Evolutionary conservation across 176 grass and related monocot species (phyloP), one percentile per base, ranked within the genome.

Genomic region (Luzula sylvatica): DNA sequence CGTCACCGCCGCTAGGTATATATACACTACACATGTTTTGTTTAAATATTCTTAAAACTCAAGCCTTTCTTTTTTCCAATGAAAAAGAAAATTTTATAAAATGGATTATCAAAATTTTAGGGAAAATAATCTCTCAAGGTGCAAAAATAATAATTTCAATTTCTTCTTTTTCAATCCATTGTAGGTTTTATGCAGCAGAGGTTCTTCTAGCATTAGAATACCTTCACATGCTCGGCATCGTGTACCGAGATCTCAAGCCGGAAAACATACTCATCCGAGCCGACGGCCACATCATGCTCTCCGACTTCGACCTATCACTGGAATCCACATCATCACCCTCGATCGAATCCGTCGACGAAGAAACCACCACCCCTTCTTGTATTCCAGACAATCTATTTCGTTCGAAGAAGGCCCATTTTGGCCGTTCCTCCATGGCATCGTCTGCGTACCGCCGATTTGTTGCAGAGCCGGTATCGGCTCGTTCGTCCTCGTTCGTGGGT

Each of bases 231-330:
- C 79, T 96, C 71, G 92, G 92, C 42, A 82, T 96, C 74, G 92
- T 96, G 58, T 96, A 96, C 81, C 77, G 92, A 38, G 92, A 96
- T 61, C 92, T 96, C 52, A 96, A 96, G 77, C 85, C 92, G 15
- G 92, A 96, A 65, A 96, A 96, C 74, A 83, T 96, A 28, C 85
- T 89, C 32, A 89, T 89, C 43, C 84, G 92, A 5, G 82, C 71
- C 55, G 83, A 95, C 67, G 83, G 90, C 28, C 83, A 95, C 74
- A 95, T 95, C 73, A 88, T 95, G 90, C 90, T 95, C 57, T 88
- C 90, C n/a, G 90, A 95, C 47, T 88, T 95, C 76, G 90, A 95
- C 80, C 80, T 95, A 16, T 89, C 92, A 27, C 73, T 96, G 26
- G 85, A 89, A 71, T 82, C 92, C 67, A 89, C 77, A 3, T 53